Conservation (phyloP, 2,329 filamentous ascomycete genomes). For the Fusarium lateritium region DNA sequence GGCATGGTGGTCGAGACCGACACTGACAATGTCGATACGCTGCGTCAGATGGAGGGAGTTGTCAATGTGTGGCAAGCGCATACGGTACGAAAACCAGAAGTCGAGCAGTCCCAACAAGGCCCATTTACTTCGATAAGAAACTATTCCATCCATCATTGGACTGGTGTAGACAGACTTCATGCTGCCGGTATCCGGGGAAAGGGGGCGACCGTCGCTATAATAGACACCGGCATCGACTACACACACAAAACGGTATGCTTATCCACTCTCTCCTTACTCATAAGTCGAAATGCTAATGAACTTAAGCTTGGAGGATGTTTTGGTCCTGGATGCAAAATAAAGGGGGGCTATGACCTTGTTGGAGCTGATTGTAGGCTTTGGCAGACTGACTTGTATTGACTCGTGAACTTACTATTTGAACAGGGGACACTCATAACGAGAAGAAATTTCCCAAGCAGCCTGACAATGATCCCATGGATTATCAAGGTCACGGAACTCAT, state of each 20-base stretch:
- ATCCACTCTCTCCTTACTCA: background rate
- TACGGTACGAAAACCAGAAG: conserved; percentile 46
- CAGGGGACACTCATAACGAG: conserved; percentile 53
- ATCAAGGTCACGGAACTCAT: conserved; percentile 57
- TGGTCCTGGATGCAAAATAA: conserved; percentile 57
- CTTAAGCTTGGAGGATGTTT: conserved; percentile 57
- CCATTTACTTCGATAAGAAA: conserved; percentile 43
- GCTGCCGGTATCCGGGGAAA: conserved; percentile 56
- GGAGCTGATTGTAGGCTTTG: conserved; percentile 51
- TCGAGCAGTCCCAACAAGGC: conserved; percentile 24
- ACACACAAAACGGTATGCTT: conserved; percentile 54
- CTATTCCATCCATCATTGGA: conserved; percentile 57
- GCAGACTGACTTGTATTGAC: background rate
- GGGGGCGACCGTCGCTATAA: conserved; percentile 57
- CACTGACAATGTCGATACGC: conserved; percentile 52
- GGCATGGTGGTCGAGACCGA: conserved; percentile 54
- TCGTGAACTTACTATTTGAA: conserved; percentile 19
- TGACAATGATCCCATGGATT: conserved; percentile 55
- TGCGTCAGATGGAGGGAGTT: conserved; percentile 53
- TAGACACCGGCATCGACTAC: conserved; percentile 60
- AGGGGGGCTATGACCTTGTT: conserved; percentile 58
- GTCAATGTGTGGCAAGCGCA: conserved; percentile 56
- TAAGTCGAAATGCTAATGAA: conserved; percentile 6
- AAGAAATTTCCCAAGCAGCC: conserved; percentile 51
- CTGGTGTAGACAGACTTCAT: conserved; percentile 58